phyloP scores from a whole-genome alignment of 495 filamentous ascomycete genomes.

The Ramalina peruviana region DNA sequence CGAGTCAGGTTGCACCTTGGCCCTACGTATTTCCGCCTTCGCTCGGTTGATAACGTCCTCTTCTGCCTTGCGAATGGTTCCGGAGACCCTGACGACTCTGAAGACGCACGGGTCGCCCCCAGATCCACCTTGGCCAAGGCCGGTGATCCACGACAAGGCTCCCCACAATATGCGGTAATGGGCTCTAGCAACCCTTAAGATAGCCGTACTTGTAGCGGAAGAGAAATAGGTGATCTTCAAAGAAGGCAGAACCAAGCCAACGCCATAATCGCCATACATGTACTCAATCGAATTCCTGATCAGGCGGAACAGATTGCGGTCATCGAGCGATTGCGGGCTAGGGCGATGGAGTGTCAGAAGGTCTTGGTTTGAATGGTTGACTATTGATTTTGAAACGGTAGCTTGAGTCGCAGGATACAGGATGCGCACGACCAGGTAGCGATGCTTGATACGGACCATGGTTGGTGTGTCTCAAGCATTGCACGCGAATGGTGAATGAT shows the following conservation, averaged over 20 bases:
- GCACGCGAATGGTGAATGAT: too few species aligned
- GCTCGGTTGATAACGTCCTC: conserved; percentile 73
- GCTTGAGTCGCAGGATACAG: conserved; percentile 53
- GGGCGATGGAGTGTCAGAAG: conserved; percentile 58
- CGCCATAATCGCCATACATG: conserved; percentile 85
- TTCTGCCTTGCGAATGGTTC: conserved; percentile 85
- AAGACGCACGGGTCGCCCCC: conserved; percentile 47
- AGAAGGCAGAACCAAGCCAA: conserved; percentile 48
- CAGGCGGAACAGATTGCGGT: conserved; percentile 45
- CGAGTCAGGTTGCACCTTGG: conserved; percentile 29
- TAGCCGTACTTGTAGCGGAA: conserved; percentile 81
- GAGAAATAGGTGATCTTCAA: conserved; percentile 90
- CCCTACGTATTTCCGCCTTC: conserved; percentile 51
- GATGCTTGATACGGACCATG: conserved; percentile 96
- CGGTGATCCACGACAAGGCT: conserved; percentile 68
- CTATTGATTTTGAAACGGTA: conserved; percentile 2
- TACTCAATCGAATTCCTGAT: conserved; percentile 53
- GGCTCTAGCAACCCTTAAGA: conserved; percentile 63
- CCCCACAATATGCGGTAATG: conserved; percentile 83
- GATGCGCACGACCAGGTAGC: conserved; percentile 85
- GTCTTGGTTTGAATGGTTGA: conserved; percentile 10
- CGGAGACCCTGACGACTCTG: conserved; percentile 79
- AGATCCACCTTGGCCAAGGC: conserved; percentile 39
- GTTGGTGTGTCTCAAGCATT: conserved; percentile 1
- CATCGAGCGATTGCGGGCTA: conserved; percentile 50